Base-by-base conservation (phyloP, 495 filamentous ascomycete species). In the Trichodelitschia bisporula region DNA sequence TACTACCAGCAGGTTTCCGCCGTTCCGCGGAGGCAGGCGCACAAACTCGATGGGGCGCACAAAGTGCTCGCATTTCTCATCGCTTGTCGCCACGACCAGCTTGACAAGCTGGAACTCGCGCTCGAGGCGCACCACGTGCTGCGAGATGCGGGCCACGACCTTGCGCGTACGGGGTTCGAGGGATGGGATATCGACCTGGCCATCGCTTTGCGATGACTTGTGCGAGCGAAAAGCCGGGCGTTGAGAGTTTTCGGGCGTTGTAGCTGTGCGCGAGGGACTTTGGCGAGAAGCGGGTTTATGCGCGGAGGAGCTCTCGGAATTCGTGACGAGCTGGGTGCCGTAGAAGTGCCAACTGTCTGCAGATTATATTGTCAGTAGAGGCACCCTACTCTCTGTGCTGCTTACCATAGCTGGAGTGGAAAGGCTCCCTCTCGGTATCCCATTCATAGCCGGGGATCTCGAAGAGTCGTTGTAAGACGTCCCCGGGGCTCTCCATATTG, bases 101-200 rank as follows among this genome's bases (percentile, higher is more conserved):
- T 70, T 73, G 34, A 65, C 59, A 40, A 84, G 72, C 39, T 86
- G 75, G 44, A 71, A 89, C 43, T 79, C 71, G 30, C 80, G 63
- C 51, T 92, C 82, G 28, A 90, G 61, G 13, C 79, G 64, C 26
- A 90, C 58, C 9, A 66, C 57, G 48, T 90, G 77, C 32, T 62
- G 69, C 0, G 82, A 90, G 18, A 90, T 58, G 6, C 77, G 62
- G 26, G 77, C 80, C 17, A 89, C 53, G 10, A 92, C 68, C 2
- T 53, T 51, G 5, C 36, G 16, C 17, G 35, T 31, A n/a, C n/a
- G n/a, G n/a, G n/a, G n/a, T n/a, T n/a, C n/a, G n/a, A n/a, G n/a
- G n/a, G n/a, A n/a, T n/a, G n/a, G n/a, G n/a, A n/a, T n/a, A n/a
- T n/a, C n/a, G n/a, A n/a, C n/a, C n/a, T n/a, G n/a, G n/a, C n/a